A percentile compares a stretch with the other conserved stretches of the same genome.
Conservation (phyloP, 495 filamentous ascomycete genomes). For the Penicillium arizonense region DNA sequence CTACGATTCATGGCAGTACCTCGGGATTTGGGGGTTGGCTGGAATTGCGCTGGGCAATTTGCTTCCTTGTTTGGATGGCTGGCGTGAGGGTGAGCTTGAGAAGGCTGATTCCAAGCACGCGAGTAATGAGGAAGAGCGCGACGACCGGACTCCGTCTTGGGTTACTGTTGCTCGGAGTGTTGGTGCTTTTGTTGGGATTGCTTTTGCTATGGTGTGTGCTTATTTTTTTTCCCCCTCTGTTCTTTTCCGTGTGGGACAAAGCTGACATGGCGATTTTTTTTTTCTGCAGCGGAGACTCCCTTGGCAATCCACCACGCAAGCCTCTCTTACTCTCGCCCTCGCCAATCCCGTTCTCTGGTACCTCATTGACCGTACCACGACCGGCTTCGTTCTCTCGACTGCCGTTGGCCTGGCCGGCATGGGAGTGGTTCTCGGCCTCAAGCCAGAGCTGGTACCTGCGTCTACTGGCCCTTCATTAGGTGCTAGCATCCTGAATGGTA, state of each 20-base stretch:
- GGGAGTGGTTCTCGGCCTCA: slow-evolving; percentile 64
- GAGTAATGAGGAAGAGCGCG: slow-evolving; percentile 24
- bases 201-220: slow-evolving; percentile 83
- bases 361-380: slow-evolving; percentile 82
- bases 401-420: slow-evolving; percentile 73
- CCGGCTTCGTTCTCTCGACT: slow-evolving; percentile 75
- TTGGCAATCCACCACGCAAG: slow-evolving; percentile 92
- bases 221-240: background rate
- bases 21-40: slow-evolving; percentile 75
- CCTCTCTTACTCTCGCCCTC: slow-evolving; percentile 85
- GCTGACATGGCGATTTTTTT: slow-evolving; percentile 20
- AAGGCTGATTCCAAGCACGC: slow-evolving; percentile 21
- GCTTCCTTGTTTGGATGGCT: slow-evolving; percentile 78
- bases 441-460: slow-evolving; percentile 72
- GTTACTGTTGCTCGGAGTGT: slow-evolving; percentile 79
- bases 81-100: slow-evolving; percentile 47
- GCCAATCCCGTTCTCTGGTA: slow-evolving; percentile 96
- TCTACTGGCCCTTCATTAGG: slow-evolving; percentile 45
- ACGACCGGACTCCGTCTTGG: slow-evolving; percentile 62
- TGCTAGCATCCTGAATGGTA: slow-evolving; percentile 28
- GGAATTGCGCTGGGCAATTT: slow-evolving; percentile 75
- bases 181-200: slow-evolving; percentile 92
- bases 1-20: slow-evolving; percentile 63
- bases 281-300: slow-evolving; percentile 69
- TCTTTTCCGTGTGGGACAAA: background rate